These are phyloP conservation scores for Fusarium sp. DNA, from an alignment of 2,329 filamentous ascomycete genomes.

Conservation along the genomic window DNA sequence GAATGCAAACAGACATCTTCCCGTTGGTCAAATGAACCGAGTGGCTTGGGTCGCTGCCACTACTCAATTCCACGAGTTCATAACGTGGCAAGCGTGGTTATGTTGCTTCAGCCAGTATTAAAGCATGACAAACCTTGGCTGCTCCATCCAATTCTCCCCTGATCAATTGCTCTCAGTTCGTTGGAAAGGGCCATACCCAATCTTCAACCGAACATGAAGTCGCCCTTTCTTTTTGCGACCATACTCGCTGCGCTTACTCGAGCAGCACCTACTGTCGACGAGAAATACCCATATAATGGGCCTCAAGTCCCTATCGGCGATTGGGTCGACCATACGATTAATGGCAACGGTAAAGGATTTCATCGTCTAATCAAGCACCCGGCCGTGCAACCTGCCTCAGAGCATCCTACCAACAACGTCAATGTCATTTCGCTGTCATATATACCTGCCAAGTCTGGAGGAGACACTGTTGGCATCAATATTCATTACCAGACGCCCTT, in stretches of 20 bases:
- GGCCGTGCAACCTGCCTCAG: neutral
- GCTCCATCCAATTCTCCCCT: neutral
- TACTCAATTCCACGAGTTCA: neutral
- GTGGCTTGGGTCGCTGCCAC: neutral
- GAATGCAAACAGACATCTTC: rapidly evolving
- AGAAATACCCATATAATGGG: neutral
- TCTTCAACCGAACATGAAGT: rapidly evolving
- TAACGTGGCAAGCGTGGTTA: neutral
- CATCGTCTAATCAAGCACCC: neutral
- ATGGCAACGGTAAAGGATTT: neutral
- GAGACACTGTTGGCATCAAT: neutral
- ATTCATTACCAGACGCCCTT: neutral
- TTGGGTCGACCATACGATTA: neutral
- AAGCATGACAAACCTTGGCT: neutral
- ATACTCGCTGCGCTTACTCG: neutral
- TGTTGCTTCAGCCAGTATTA: rapidly evolving
- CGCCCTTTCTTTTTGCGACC: rapidly evolving
- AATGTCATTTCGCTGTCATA: constrained; percentile 1
- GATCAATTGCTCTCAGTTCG: rapidly evolving
- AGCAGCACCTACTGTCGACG: neutral
- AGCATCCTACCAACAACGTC: neutral
- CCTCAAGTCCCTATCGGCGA: neutral
- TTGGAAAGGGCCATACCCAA: rapidly evolving
- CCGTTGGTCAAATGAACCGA: neutral
- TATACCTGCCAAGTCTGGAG: rapidly evolving